These are phyloP conservation scores for Termitomyces sp. DNA, from an alignment of 768 basidiomycete species.

Conservation along the genomic window DNA sequence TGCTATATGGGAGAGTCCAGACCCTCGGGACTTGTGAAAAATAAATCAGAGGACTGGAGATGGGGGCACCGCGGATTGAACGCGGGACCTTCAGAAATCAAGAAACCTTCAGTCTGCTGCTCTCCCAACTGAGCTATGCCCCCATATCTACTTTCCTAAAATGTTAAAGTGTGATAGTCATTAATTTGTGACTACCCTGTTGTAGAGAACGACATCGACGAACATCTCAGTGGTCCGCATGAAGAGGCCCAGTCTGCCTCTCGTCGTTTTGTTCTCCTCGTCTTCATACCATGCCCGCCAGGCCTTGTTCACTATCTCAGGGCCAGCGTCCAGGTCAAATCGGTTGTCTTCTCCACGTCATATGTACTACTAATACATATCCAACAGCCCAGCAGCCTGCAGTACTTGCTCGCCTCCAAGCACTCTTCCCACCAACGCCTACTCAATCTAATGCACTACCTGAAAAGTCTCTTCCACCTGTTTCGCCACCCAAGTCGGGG, in stretches of 20 bases:
- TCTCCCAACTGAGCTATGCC: conserved; percentile 19
- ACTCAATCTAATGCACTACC: not conserved
- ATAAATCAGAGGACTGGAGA: not conserved
- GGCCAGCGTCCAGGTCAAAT: not conserved
- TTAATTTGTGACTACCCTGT: not conserved
- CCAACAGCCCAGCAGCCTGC: not conserved
- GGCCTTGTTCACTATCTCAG: not conserved
- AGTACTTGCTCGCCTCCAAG: conserved; percentile 16
- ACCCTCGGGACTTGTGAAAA: no score
- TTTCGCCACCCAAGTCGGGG: not conserved
- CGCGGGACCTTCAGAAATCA: conserved; percentile 20
- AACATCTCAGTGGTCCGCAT: not conserved
- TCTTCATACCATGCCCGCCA: not conserved
- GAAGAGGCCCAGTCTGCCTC: not conserved
- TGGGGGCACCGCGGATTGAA: conserved; percentile 22
- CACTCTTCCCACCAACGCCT: conserved; percentile 14
- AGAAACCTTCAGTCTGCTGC: conserved; percentile 13
- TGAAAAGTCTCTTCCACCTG: conserved; percentile 9
- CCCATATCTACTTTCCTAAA: no score
- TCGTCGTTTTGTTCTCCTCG: not conserved
- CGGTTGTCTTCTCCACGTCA: not conserved
- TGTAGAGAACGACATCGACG: not conserved
- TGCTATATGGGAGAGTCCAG: no score
- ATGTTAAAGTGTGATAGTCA: no score
- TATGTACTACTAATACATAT: not conserved